phyloP scores from a whole-genome alignment of 1,284 basidiomycete genomes.

The Apiotrichum laibachii region DNA sequence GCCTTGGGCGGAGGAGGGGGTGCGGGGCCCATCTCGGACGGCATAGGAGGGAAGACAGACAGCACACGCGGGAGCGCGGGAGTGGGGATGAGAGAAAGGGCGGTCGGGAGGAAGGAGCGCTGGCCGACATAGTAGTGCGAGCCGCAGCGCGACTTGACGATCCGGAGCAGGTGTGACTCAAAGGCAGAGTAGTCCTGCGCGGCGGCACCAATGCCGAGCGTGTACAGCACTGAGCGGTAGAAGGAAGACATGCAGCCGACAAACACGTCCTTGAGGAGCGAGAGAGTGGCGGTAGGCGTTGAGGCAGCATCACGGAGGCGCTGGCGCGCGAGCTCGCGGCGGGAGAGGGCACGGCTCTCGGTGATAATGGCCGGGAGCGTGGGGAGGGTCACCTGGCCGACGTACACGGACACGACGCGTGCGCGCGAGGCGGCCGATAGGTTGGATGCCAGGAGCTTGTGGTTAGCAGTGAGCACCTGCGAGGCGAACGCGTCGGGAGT shows the following conservation, averaged over 20 bases:
- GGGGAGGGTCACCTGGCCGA: conserved; percentile 41
- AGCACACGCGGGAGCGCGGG: conserved; percentile 27
- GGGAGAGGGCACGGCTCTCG: conserved; percentile 26
- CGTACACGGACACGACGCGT: conserved; percentile 37
- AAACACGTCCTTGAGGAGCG: conserved; percentile 32
- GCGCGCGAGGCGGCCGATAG: conserved; percentile 32
- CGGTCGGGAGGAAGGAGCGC: conserved; percentile 31
- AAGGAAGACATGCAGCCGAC: background rate
- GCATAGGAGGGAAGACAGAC: conserved; percentile 27
- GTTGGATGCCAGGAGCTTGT: conserved; percentile 41
- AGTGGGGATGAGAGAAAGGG: conserved; percentile 28
- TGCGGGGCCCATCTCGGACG: conserved; percentile 33
- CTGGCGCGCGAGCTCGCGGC: conserved; percentile 34
- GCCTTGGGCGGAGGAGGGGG: conserved; percentile 20
- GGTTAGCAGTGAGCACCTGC: conserved; percentile 43
- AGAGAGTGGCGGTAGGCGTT: conserved; percentile 26
- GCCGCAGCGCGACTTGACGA: conserved; percentile 28
- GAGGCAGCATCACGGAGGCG: conserved; percentile 23
- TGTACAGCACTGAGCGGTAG: conserved; percentile 18
- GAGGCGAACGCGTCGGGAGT: conserved; percentile 44
- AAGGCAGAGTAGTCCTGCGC: conserved; percentile 37
- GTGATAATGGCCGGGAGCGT: conserved; percentile 38
- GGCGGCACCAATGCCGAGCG: conserved; percentile 30
- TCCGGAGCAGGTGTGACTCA: conserved; percentile 33
- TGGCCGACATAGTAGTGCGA: conserved; percentile 32